Conservation (phyloP, 352 stramenopile genomes). For the Globisporangium paroecandrum region DNA sequence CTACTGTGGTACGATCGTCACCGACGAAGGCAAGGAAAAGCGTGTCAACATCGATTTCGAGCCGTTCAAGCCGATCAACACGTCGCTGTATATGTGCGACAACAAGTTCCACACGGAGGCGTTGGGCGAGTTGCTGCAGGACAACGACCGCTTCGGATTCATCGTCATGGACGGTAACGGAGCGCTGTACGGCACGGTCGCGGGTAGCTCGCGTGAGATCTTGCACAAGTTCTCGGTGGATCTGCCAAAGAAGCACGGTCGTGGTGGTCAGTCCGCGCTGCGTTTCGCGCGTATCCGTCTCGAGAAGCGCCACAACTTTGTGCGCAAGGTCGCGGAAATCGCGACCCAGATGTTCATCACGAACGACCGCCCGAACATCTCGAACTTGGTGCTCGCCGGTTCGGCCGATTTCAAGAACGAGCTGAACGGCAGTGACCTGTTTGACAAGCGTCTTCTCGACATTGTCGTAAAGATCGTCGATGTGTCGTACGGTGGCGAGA, state of each 20-base stretch:
- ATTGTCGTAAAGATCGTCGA: conserved; percentile 99
- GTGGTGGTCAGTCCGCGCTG: conserved; percentile 98
- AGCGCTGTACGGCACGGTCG: conserved; percentile 96
- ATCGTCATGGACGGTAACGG: conserved; percentile 99
- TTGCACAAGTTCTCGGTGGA: conserved; percentile 97
- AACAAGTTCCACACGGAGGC: conserved; percentile 99
- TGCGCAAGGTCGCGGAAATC: conserved; percentile 98
- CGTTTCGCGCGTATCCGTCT: conserved; percentile 99
- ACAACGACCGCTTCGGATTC: conserved; percentile 99
- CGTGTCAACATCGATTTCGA: conserved; percentile 99
- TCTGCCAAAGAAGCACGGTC: conserved; percentile 99
- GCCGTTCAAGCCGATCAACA: conserved; percentile 99
- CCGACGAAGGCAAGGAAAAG: conserved; percentile 99
- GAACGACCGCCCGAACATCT: conserved; percentile 97
- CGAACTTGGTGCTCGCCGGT: conserved; percentile 97
- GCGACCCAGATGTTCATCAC: conserved; percentile 99
- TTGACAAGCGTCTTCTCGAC: conserved; percentile 94
- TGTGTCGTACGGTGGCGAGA: conserved; percentile 99
- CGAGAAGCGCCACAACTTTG: conserved; percentile 99
- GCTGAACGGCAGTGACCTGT: conserved; percentile 94
- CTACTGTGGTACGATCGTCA: conserved; percentile 99
- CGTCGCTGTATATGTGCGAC: conserved; percentile 99
- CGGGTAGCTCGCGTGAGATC: conserved; percentile 91
- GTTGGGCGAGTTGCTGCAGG: conserved; percentile 97
- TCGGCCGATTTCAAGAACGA: conserved; percentile 99